A percentile compares a stretch with the other conserved stretches of the same genome.
These are phyloP conservation scores for Fusarium robinianum DNA, from an alignment of 2,329 filamentous ascomycete species.

Conservation along the genomic window DNA sequence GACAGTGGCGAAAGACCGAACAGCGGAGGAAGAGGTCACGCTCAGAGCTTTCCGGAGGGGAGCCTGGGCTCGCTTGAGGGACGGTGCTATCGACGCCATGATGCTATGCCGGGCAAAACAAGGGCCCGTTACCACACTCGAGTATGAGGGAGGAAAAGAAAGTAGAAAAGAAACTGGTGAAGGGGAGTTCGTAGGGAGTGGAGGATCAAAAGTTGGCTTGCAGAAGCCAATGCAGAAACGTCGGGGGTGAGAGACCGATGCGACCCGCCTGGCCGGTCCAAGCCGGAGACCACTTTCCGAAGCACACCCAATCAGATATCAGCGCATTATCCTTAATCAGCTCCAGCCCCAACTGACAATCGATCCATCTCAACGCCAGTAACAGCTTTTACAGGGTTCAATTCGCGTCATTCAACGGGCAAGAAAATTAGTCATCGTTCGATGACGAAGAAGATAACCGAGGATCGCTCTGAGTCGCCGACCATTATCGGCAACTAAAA, in stretches of 20 bases:
- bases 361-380: constrained; percentile 10
- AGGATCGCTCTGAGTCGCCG: constrained; percentile 7
- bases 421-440: constrained; percentile 23
- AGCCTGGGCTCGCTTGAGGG: constrained; percentile 48
- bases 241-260: constrained; percentile 37
- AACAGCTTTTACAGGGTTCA: constrained; percentile 9
- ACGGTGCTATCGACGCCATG: constrained; percentile 49
- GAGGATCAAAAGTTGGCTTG: constrained; percentile 28
- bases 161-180: constrained; percentile 3
- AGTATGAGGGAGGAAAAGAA: not conserved
- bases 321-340: constrained; percentile 31
- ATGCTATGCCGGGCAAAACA: not conserved
- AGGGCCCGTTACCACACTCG: constrained; percentile 11
- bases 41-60: constrained; percentile 49
- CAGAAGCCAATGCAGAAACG: constrained; percentile 33
- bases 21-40: constrained; percentile 35
- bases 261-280: constrained; percentile 27
- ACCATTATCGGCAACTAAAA: constrained; percentile 1
- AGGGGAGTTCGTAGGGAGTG: constrained; percentile 22
- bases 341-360: constrained; percentile 12
- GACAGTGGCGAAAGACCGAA: constrained; percentile 54
- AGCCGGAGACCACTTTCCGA: constrained; percentile 24
- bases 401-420: constrained; percentile 7
- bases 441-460: constrained; percentile 7
- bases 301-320: constrained; percentile 23